Evolutionary conservation across 495 filamentous ascomycete genomes (phyloP).

Genomic region (Pseudoneurospora amorphoporcata): DNA sequence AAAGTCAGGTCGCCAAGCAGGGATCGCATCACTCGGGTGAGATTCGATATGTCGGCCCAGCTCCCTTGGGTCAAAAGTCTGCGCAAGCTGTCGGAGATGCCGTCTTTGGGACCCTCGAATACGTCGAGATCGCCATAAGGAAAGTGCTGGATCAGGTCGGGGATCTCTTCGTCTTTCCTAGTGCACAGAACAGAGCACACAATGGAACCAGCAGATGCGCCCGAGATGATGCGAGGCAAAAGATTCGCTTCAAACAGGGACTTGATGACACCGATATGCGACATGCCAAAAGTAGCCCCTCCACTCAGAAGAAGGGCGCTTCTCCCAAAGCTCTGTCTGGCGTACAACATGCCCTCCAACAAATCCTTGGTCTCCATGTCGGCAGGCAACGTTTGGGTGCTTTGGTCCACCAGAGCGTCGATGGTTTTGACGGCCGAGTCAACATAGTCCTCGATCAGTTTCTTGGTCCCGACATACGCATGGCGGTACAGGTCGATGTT

Average conservation of each 20-base stretch:
- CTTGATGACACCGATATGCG: conserved; percentile 90
- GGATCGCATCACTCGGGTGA: conserved; percentile 68
- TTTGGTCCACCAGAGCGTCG: conserved; percentile 54
- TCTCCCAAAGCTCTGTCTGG: conserved; percentile 79
- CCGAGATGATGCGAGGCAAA: conserved; percentile 85
- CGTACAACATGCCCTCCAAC: conserved; percentile 50
- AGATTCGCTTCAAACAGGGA: conserved; percentile 64
- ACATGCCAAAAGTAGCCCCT: conserved; percentile 92
- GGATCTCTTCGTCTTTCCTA: conserved; percentile 75
- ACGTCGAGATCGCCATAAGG: conserved; percentile 75
- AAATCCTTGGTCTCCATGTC: conserved; percentile 54
- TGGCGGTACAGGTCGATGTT: conserved; percentile 75
- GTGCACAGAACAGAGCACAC: conserved; percentile 80
- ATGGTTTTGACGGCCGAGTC: conserved; percentile 66
- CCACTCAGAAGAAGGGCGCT: conserved; percentile 82
- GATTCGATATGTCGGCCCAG: conserved; percentile 71
- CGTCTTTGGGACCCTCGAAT: conserved; percentile 64
- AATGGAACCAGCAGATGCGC: conserved; percentile 89
- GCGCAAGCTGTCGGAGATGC: conserved; percentile 55
- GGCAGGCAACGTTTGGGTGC: conserved; percentile 37
- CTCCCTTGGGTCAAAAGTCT: conserved; percentile 72
- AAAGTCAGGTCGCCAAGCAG: conserved; percentile 86
- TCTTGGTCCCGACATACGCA: conserved; percentile 77
- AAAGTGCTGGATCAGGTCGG: conserved; percentile 58
- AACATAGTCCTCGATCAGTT: conserved; percentile 78